Base-by-base conservation (phyloP, 305 asterid species). In the Fraxinus greggii region DNA sequence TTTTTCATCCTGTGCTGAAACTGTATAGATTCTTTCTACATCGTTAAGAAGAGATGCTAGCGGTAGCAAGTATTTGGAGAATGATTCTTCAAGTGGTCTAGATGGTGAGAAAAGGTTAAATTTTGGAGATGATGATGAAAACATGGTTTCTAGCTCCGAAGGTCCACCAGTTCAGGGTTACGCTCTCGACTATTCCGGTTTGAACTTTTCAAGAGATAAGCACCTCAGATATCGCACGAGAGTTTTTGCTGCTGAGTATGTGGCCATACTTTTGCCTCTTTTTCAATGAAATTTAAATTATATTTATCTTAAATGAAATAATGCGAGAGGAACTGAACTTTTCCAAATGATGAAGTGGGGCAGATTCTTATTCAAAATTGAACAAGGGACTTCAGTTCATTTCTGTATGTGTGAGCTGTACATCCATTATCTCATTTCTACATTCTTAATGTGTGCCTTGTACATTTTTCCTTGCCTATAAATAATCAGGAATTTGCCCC, bases 191-290 rank as follows among this genome's bases (percentile, higher is more conserved):
- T 89, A 85, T 83, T 84, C 94, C 78, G 87, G 79, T 78, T 89
- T 89, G 77, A 89, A 86, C 88, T 86, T 88, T 84, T 79, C 92
- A 86, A 91, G 92, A 85, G 95, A 93, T 86, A 96, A 91, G 90
- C 98, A 92, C 93, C 96, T 97, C 88, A 91, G 99, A 94, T 94
- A 94, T 82, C 95, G 99, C 79, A 97, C 99, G 56, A 90, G 97
- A 90, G 92, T 94, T 83, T 97, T 97, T 87, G 99, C 99, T 80
- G 98, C 99, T 36, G 99, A 97, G 99, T 97, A 94, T 80, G 97
- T 89, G 80, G 32, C 77, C 56, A 54, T 78, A 76, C 69, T 78
- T 76, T 81, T 82, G 23, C 42, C 38, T 28, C 48, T 80, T 81
- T 69, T 61, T 78, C 21, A 38, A 69, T 76, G 45, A n/a, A n/a